Evolutionary conservation across 495 filamentous ascomycete genomes (phyloP), one percentile per base, ranked within the genome.

Genomic region (Daldinia childiae): DNA sequence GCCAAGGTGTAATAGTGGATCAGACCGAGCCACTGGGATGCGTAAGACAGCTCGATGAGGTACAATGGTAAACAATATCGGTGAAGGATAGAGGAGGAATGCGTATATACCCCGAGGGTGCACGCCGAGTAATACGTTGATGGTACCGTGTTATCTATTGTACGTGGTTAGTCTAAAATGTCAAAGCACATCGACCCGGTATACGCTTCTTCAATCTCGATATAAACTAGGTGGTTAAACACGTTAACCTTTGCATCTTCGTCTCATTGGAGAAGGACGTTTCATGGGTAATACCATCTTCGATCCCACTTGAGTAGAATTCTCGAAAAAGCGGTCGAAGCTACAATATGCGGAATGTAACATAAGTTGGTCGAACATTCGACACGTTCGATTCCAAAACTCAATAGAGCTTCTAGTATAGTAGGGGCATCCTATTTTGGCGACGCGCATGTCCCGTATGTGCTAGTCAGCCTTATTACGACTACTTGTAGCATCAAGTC

Each of bases 201-300:
- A 48, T 48, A 48, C 43, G 1, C 6, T 48, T 24, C 43, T 48
- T 48, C 6, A 21, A 48, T 48, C 43, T 48, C 43, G 19, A 48
- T 48, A 24, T 24, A 48, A 24, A 48, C 17, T 48, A 48, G 19
- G 43, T 48, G 43, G 43, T 24, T 48, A 3, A 21, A 48, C 43
- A 24, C 43, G 19, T 48, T 48, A 24, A 24, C 17, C 19, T 1
- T 7, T 48, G 19, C 17, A 11, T 48, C 11, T 48, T 48, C 19
- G 4, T 24, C 43, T 24, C 43, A 48, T 48, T 48, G 43, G 43
- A 24, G 43, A 24, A 3, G 19, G 3, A 6, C 8, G 21, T 48
- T 48, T 5, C 43, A 54, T 54, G 29, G 51, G 51, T 54, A 30
- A 54, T 48, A 48, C 43, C 43, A 48, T 48, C 43, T 48, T 48